These are phyloP conservation scores for Trichosporon asahii DNA, from an alignment of 1,284 basidiomycete species.

Conservation along the genomic window DNA sequence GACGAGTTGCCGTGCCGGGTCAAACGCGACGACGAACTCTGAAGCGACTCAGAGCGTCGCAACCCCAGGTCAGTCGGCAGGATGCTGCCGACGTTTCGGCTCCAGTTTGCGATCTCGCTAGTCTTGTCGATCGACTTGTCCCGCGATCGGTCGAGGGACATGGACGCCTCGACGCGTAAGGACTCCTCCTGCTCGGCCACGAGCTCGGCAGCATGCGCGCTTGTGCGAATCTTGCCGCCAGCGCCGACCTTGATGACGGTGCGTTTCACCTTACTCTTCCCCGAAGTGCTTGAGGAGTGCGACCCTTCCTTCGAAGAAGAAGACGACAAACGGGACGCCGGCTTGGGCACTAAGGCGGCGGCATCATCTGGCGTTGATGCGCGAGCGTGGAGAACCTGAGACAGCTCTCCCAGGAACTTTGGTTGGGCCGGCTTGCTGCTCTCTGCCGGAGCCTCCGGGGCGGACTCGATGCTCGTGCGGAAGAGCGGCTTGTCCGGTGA, in stretches of 20 bases:
- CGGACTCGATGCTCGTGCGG: background rate
- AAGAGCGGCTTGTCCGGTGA: background rate
- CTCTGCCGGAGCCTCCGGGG: background rate
- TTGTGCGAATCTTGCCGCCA: background rate
- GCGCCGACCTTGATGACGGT: constrained; percentile 4
- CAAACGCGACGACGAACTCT: background rate
- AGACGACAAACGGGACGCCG: background rate
- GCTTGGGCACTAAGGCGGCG: background rate
- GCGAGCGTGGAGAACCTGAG: background rate
- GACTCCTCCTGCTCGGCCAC: background rate
- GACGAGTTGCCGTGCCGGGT: background rate
- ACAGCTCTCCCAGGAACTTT: background rate
- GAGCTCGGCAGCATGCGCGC: background rate
- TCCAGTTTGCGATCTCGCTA: background rate
- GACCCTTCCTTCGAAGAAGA: background rate
- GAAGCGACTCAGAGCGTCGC: background rate
- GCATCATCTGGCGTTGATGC: background rate
- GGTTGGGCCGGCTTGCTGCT: background rate
- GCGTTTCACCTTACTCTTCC: background rate
- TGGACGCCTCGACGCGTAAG: background rate
- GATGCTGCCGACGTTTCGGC: background rate
- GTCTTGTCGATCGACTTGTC: background rate
- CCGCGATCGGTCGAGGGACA: background rate
- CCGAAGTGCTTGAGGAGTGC: background rate
- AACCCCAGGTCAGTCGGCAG: background rate